phyloP scores from a whole-genome alignment of 106 monocot genomes.

The Cymbidium sinense region DNA sequence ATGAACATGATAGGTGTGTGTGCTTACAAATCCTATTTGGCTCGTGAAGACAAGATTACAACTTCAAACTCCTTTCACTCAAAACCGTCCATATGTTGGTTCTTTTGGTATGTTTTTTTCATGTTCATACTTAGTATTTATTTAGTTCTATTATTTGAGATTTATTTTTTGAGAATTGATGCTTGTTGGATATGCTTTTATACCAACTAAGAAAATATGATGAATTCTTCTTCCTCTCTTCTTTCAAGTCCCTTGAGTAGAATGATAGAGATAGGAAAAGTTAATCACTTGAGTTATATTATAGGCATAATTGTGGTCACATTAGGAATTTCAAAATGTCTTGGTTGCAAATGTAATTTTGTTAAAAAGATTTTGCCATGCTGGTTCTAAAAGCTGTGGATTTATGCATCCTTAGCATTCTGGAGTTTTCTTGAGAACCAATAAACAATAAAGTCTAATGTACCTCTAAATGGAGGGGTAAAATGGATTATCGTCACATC shows the following conservation, averaged over 20 bases:
- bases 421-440: neutral
- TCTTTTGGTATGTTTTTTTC: constrained; percentile 52
- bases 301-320: neutral
- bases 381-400: neutral
- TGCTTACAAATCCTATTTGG: constrained; percentile 96
- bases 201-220: neutral
- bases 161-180: neutral
- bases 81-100: constrained; percentile 56
- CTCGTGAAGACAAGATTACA: constrained; percentile 95
- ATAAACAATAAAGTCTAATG: too few relatives aligned
- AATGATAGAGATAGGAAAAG: neutral
- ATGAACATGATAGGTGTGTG: constrained; percentile 52
- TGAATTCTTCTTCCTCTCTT: too few relatives aligned
- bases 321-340: neutral
- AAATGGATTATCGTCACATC: too few relatives aligned
- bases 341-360: neutral
- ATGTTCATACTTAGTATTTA: neutral
- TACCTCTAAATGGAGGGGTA: too few relatives aligned
- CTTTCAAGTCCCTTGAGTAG: too few relatives aligned
- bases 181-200: neutral
- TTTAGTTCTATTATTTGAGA: neutral
- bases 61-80: constrained; percentile 63
- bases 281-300: neutral
- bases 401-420: neutral
- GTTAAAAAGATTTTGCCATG: neutral